These are phyloP conservation scores for Ophiostoma triangulosporum DNA, from an alignment of 2,329 filamentous ascomycete species.

Conservation along the genomic window DNA sequence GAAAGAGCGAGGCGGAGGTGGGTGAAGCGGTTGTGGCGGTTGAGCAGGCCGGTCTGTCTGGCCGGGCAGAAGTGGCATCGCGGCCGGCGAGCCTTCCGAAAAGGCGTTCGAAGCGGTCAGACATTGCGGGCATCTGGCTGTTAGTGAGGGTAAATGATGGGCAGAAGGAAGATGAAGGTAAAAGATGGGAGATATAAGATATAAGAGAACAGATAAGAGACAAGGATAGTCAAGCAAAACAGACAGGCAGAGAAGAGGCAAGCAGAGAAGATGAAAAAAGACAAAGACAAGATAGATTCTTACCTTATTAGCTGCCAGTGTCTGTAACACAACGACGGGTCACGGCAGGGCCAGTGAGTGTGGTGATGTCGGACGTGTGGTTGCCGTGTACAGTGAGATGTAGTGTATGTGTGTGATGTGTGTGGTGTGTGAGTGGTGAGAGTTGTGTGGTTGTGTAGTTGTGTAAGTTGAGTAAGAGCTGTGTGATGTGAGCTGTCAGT, in stretches of 20 bases:
- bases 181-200: neutral
- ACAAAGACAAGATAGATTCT: neutral
- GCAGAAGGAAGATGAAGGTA: neutral
- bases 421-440: neutral
- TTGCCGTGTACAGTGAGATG: no score
- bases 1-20: neutral
- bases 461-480: neutral
- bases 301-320: no score
- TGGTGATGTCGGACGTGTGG: no score
- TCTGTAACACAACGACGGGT: conserved; percentile 3
- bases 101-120: neutral
- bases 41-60: neutral
- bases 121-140: neutral
- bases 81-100: neutral
- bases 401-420: neutral
- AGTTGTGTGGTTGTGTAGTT: neutral
- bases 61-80: neutral
- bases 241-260: no score
- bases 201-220: no score
- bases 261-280: neutral
- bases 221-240: no score
- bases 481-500: neutral
- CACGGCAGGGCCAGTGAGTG: neutral
- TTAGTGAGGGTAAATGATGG: neutral
- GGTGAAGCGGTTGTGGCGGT: no score